These are phyloP conservation scores for Aspergillus sp. DNA, from an alignment of 2,329 filamentous ascomycete genomes.

Conservation along the genomic window DNA sequence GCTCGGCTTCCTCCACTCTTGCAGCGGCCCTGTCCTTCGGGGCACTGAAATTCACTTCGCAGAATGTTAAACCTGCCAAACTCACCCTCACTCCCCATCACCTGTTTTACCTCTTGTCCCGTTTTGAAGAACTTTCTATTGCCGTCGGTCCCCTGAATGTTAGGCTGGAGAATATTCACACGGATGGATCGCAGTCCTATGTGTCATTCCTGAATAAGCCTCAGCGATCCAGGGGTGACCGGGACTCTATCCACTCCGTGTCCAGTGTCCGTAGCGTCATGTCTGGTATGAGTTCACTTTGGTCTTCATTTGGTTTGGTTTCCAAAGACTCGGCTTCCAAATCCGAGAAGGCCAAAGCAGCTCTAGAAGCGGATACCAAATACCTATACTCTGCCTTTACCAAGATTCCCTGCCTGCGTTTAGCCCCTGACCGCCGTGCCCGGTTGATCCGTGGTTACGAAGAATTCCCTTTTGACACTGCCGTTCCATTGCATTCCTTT, in stretches of 20 bases:
- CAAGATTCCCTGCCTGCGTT: slow-evolving; percentile 87
- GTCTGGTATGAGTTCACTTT: slow-evolving; percentile 92
- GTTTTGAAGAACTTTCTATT: slow-evolving; percentile 90
- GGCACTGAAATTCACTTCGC: slow-evolving; percentile 79
- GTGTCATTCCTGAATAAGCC: slow-evolving; percentile 90
- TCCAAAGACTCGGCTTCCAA: slow-evolving; percentile 78
- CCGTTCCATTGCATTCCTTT: slow-evolving; percentile 93
- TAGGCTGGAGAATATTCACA: slow-evolving; percentile 89
- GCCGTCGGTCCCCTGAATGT: slow-evolving; percentile 95
- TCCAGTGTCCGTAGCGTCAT: slow-evolving; percentile 96
- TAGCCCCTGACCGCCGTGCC: slow-evolving; percentile 91
- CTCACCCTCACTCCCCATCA: slow-evolving; percentile 93
- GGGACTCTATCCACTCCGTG: slow-evolving; percentile 89
- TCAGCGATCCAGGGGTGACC: slow-evolving; percentile 79
- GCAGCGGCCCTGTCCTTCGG: slow-evolving; percentile 86
- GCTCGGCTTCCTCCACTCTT: slow-evolving; percentile 70
- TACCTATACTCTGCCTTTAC: slow-evolving; percentile 98
- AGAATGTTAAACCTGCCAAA: slow-evolving; percentile 84
- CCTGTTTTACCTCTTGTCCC: slow-evolving; percentile 91
- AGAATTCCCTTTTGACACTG: slow-evolving; percentile 96
- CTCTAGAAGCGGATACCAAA: slow-evolving; percentile 82
- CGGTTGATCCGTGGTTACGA: slow-evolving; percentile 90
- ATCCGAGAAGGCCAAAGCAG: slow-evolving; percentile 85
- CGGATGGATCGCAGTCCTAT: slow-evolving; percentile 82
- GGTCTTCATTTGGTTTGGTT: slow-evolving; percentile 83